Percentiles rank a stretch among this genome's conserved stretches.
These are phyloP conservation scores for Fraxinus baroniana DNA, from an alignment of 305 asterid species.

Conservation along the genomic window DNA sequence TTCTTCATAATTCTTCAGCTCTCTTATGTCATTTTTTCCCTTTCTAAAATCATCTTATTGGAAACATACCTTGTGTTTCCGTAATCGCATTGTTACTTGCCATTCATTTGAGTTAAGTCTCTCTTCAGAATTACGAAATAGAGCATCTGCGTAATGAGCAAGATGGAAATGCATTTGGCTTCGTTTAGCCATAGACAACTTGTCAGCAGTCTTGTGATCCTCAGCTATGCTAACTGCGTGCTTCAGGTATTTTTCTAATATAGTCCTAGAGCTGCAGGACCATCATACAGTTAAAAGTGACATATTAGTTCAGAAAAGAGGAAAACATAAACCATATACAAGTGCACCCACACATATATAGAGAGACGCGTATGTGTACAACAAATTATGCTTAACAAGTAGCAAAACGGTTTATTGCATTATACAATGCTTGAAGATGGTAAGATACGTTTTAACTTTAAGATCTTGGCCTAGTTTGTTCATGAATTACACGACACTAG, in stretches of 20 bases:
- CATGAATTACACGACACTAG: constrained; percentile 10
- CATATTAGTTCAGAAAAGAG: constrained; percentile 3
- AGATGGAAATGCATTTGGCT: constrained; percentile 98
- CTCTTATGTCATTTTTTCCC: constrained; percentile 8
- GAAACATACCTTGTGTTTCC: constrained; percentile 73
- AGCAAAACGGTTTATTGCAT: constrained; percentile 6
- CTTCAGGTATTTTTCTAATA: constrained; percentile 89
- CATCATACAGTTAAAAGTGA: constrained; percentile 22
- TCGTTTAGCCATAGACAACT: constrained; percentile 61
- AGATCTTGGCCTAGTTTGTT: constrained; percentile 14
- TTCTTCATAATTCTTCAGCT: constrained; percentile 18
- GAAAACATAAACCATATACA: background rate
- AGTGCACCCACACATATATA: background rate
- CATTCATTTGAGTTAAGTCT: constrained; percentile 92
- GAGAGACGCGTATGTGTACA: constrained; percentile 2
- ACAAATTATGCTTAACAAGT: constrained; percentile 9
- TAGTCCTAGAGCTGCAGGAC: constrained; percentile 82
- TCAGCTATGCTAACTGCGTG: constrained; percentile 87
- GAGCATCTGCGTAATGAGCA: constrained; percentile 98
- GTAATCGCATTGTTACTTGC: constrained; percentile 87
- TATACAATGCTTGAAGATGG: constrained; percentile 11
- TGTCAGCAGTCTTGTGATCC: constrained; percentile 49
- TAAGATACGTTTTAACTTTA: background rate
- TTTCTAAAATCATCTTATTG: constrained; percentile 11
- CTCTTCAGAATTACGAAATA: constrained; percentile 90